Conservation (phyloP, 257 asterid species). For the Nicotiana benthamiana region DNA sequence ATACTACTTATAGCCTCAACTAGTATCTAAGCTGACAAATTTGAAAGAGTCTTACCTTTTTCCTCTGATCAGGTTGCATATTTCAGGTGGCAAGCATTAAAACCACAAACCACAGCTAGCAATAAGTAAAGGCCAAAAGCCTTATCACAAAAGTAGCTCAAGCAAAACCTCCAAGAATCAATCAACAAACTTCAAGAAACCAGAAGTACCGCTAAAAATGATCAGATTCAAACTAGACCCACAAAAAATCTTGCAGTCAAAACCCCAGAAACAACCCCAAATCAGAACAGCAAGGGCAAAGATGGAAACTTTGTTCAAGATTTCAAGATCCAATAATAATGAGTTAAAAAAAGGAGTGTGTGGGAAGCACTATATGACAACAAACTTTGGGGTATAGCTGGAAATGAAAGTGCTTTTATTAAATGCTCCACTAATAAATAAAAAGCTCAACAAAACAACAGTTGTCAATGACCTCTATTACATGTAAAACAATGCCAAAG, state of each 20-base stretch:
- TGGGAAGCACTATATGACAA: constrained; percentile 14
- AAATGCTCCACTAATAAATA: neutral
- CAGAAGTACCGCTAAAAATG: neutral
- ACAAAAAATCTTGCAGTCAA: constrained; percentile 22
- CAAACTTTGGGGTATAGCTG: constrained; percentile 14
- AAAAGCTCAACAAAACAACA: constrained; percentile 13
- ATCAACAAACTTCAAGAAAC: constrained; percentile 12
- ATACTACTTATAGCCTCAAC: neutral
- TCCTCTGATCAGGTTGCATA: constrained; percentile 80
- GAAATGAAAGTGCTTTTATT: constrained; percentile 18
- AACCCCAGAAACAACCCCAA: too few species aligned
- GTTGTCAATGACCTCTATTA: constrained; percentile 23
- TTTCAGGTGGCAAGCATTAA: constrained; percentile 50
- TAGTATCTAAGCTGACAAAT: too few species aligned
- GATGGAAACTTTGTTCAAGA: constrained; percentile 23
- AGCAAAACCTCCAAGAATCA: constrained; percentile 19
- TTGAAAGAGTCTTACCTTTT: constrained; percentile 51
- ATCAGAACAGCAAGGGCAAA: constrained; percentile 2
- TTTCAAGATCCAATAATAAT: constrained; percentile 6
- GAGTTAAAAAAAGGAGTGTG: neutral
- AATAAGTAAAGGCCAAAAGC: constrained; percentile 15
- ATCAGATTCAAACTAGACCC: constrained; percentile 22
- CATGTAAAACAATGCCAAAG: constrained; percentile 14
- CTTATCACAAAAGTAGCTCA: constrained; percentile 20
- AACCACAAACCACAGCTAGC: constrained; percentile 12